Conservation (phyloP, 1,284 basidiomycete species). For the Malassezia japonica region DNA sequence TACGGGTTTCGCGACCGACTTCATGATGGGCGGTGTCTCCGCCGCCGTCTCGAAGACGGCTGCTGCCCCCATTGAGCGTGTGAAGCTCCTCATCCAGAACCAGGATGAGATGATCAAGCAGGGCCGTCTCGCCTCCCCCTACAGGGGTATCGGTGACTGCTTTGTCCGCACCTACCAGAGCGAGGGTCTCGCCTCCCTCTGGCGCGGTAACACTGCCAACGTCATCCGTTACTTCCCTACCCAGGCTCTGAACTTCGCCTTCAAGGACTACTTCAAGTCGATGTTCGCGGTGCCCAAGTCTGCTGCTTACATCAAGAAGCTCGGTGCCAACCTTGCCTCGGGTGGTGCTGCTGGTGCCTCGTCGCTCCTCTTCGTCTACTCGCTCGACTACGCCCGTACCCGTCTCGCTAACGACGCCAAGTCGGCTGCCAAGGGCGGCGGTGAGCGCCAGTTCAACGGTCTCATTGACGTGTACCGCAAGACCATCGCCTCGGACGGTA, state of each 20-base stretch:
- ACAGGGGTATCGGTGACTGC: conserved; percentile 49
- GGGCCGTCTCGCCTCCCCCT: conserved; percentile 46
- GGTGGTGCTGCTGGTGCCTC: conserved; percentile 49
- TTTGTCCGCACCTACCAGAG: conserved; percentile 48
- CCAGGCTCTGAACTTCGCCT: conserved; percentile 47
- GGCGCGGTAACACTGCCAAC: conserved; percentile 49
- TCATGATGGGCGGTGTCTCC: conserved; percentile 48
- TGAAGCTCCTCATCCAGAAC: conserved; percentile 50
- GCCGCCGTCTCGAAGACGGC: conserved; percentile 49
- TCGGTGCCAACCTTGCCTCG: conserved; percentile 47
- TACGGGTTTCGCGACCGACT: conserved; percentile 42
- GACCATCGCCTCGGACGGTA: conserved; percentile 47
- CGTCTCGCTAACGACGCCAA: conserved; percentile 49
- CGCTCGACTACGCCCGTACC: conserved; percentile 49
- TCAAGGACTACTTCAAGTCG: conserved; percentile 49
- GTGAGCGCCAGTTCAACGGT: conserved; percentile 49
- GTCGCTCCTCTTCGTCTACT: conserved; percentile 49
- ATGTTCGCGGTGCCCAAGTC: conserved; percentile 38
- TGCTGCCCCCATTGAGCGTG: conserved; percentile 48
- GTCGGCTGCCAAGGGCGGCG: conserved; percentile 47
- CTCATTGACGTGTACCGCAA: conserved; percentile 49
- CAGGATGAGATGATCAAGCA: conserved; percentile 50
- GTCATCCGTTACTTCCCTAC: conserved; percentile 49
- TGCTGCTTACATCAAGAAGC: conserved; percentile 47
- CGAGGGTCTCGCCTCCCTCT: conserved; percentile 47